Evolutionary conservation across 371 early-diverging fungal species (phyloP), one percentile per base, ranked within the genome.

Genomic region (Mucor indicus): DNA sequence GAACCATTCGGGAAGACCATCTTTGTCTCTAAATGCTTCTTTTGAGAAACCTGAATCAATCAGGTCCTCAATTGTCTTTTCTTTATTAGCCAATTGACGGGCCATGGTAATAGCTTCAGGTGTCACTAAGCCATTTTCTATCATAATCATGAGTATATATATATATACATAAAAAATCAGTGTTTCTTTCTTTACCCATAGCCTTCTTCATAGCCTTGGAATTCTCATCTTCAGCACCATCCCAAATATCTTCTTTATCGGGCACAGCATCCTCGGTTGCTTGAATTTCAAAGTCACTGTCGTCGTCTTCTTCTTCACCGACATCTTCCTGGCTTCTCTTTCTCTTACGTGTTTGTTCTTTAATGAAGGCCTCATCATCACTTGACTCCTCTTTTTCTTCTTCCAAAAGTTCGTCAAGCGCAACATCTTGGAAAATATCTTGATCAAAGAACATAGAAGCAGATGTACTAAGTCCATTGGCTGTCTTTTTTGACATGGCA

Each of bases 371-470:
- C 21, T 63, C 64, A 13, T 57, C 53, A 2, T 56, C 65, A 7
- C 62, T 64, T 0, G 72, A 74, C 2, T 75, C 77, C 5, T 85
- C 81, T 10, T 78, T 76, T 1, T 84, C 84, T 29, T 80, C 78
- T 27, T 83, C 83, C n/a, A 77, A 75, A 15, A 83, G 69, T 20
- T 77, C 80, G 2, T 71, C 69, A 9, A 67, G 60, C 25, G 71
- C 70, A 30, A 84, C 55, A 22, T 74, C 78, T 60, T 92, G 84
- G 72, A 96, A 96, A 21, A 95, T 57, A 3, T 93, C 92, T 62
- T 94, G 93, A 60, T 93, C 91, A 72, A 96, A 95, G 76, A 93
- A 95, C 75, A 91, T 73, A 19, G 85, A 77, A 12, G 97, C 93
- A 9, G 83, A 81, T 38, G 86, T 89, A 3, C 89, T 86, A 20